Evolutionary conservation across 208 protist species (phyloP).

Genomic region (Trypanosomatidae sp.): DNA sequence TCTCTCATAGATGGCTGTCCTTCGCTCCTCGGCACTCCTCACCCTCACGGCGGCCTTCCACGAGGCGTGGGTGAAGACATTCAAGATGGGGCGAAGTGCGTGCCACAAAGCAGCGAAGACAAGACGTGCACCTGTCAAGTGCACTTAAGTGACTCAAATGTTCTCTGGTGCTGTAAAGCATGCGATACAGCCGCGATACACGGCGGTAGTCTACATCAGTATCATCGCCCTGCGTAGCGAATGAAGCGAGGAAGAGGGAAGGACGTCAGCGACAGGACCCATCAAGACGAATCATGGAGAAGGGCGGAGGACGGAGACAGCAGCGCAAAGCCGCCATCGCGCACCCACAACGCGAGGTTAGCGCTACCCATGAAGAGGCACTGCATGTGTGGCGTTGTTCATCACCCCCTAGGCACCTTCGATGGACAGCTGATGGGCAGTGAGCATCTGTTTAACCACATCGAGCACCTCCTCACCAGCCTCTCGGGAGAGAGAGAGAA

Average conservation of each 20-base stretch:
- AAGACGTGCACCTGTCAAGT: neutral
- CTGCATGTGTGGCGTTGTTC: neutral
- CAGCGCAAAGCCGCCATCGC: neutral
- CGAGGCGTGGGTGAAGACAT: neutral
- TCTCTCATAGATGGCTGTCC: neutral
- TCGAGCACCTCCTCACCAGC: constrained; percentile 48
- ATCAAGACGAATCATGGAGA: neutral
- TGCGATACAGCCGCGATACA: neutral
- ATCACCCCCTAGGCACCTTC: neutral
- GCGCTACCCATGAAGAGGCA: neutral
- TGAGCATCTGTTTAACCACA: constrained; percentile 31
- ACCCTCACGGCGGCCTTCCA: neutral
- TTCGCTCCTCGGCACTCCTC: neutral
- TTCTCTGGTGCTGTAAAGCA: neutral
- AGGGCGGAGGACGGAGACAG: neutral
- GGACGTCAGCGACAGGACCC: neutral
- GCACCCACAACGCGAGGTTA: neutral
- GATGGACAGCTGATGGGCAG: constrained; percentile 31
- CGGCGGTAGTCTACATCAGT: constrained; percentile 1
- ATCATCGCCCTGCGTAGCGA: neutral
- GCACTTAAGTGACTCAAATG: neutral
- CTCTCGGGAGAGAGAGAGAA: constrained; percentile 42
- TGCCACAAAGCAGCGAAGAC: neutral
- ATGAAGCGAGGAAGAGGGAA: no score
- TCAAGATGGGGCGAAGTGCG: neutral